Evolutionary conservation across 2,329 filamentous ascomycete species (phyloP).

Genomic region (Juglanconis oblonga): DNA sequence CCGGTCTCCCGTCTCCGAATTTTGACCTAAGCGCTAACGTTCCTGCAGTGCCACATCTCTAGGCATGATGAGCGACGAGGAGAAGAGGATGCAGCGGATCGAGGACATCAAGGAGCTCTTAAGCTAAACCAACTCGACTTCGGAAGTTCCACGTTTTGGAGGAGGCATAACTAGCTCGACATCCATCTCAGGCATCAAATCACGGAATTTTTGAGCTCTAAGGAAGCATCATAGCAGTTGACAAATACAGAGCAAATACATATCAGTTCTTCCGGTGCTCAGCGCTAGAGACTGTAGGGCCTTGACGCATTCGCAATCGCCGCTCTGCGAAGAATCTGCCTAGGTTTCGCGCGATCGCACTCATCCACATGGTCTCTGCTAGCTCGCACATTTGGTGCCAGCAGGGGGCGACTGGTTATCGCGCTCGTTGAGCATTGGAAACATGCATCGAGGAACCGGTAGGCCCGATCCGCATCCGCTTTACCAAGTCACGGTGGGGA

Average conservation of each 20-base stretch:
- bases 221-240: not conserved
- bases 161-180: not conserved
- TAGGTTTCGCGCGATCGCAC: too few species aligned
- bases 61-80: conserved; percentile 92
- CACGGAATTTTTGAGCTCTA: not conserved
- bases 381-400: too few species aligned
- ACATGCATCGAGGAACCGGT: not conserved
- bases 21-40: conserved; percentile 21
- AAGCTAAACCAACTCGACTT: conserved; percentile 40
- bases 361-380: too few species aligned
- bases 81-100: conserved; percentile 84
- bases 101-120: conserved; percentile 93
- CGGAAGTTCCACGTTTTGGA: not conserved
- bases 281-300: not conserved
- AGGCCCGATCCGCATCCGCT: not conserved
- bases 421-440: not conserved
- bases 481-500: not conserved
- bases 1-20: not conserved
- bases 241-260: not conserved
- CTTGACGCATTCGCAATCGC: not conserved
- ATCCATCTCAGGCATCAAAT: not conserved
- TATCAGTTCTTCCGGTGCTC: too few species aligned
- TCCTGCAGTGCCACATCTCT: conserved; percentile 76
- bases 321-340: too few species aligned
- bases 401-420: too few species aligned